Base-by-base conservation (phyloP, 176 grass and related monocot species). In the Dactylis glomerata region DNA sequence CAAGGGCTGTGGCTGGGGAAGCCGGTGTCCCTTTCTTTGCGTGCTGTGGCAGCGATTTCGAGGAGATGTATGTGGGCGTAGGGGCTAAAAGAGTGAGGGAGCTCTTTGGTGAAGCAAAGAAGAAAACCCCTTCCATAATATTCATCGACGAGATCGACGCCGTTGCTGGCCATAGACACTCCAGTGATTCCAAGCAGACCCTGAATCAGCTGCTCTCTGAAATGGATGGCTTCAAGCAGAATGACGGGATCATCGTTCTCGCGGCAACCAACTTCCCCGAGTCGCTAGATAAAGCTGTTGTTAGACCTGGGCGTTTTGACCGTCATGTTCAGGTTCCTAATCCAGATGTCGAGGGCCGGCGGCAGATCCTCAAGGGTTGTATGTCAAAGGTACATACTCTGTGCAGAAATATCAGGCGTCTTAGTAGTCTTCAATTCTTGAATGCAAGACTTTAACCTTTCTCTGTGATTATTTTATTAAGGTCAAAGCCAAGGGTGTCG, bases 131-230 rank as follows among this genome's bases (percentile, higher is more conserved):
- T 32, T 64, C 28, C 28, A 64, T 64, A 32, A 64, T 64, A 32
- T 64, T 64, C 59, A 64, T 64, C 13, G 59, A 64, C 32, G 59
- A 32, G 13, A 7, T 64, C 5, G 59, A 64, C 6, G 59, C 59
- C 28, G 8, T 64, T 64, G 28, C 59, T 8, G 59, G 59, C 2
- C 0, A 2, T 0, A 17, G 59, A 5, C 16, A 32, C 13, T 2
- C 14, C 8, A 5, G 17, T 8, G 14, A 64, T 64, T 7, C 59
- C 16, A 17, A 1, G 42, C 70, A 92, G 92, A 92, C 95, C 0
- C 68, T 97, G 66, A 97, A 97, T 82, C 95, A 97, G 47, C 85
- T 97, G 87, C 92, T 97, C 37, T 84, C 91, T 68, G 95, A 97
- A 61, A 68, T 97, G 62, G 95, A 97, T 91, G 95, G 95, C 42